Base-by-base conservation (phyloP, 192 early-diverging fungal genomes). In the Backusella sp. region DNA sequence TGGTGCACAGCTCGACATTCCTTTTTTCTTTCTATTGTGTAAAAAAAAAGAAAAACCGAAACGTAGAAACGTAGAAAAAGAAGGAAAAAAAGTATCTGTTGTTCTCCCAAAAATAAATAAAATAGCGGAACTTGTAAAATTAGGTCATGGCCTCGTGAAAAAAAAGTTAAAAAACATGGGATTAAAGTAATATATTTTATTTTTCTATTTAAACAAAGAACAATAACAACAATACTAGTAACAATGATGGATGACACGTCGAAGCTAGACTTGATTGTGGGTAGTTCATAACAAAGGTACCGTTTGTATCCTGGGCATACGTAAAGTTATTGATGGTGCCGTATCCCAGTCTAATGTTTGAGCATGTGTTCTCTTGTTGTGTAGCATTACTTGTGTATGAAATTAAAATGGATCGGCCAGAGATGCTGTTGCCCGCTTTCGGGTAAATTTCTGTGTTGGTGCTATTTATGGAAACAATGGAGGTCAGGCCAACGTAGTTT, bases 391-490 rank as follows among this genome's bases (percentile, higher is more conserved):
- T 66, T 1, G 69, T 77, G 65, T 56, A 77, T 2, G 59, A 26
- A 35, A 72, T 77, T 28, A 77, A 34, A 56, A 77, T 68, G 14
- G 76, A 77, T 37, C 46, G 21, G 19, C 76, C 76, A 7, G 70
- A 34, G 12, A 77, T 39, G 6, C 23, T 59, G n/a, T 70, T 77
- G 32, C 28, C 26, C 14, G 69, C 49, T 41, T 37, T 68, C 15
- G 76, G 68, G 30, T 30, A 35, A 4, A 77, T 39, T 26, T 70
- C 36, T 6, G 68, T 32, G 21, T 72, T 70, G 30, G 69, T 77
- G 37, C 69, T 72, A 46, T 77, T 71, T 42, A 77, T 77, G 44
- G 39, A 70, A 34, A 77, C 69, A 11, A 77, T 34, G 11, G 76
- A 68, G 34, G 76, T 71, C 2, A 68, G 12, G 1, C 44, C 70